Evolutionary conservation across 352 stramenopile species (phyloP).

Genomic region (Elongisporangium undulatum): DNA sequence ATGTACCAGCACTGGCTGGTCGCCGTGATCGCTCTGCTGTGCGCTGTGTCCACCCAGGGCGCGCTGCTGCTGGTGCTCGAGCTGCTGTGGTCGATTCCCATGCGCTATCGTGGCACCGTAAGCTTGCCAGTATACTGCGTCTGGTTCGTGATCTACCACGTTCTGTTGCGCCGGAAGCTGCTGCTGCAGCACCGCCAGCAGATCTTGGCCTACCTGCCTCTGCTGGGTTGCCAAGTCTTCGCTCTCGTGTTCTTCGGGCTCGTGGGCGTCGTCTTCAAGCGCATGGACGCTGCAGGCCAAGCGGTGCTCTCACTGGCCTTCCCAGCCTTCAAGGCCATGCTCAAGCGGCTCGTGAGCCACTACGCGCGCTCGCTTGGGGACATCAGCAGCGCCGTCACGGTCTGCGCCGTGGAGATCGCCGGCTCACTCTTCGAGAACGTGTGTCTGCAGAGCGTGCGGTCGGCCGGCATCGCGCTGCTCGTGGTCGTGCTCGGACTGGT

Average conservation of each 20-base stretch:
- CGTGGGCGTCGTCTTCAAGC: slow-evolving; percentile 12
- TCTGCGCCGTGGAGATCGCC: slow-evolving; percentile 22
- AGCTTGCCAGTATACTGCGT: neutral
- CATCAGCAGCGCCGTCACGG: slow-evolving; percentile 18
- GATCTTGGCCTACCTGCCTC: slow-evolving; percentile 10
- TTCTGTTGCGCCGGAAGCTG: slow-evolving; percentile 5
- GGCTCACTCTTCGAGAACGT: slow-evolving; percentile 24
- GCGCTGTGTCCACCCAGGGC: slow-evolving; percentile 5
- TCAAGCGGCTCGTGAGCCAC: slow-evolving; percentile 17
- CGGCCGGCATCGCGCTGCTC: slow-evolving; percentile 6
- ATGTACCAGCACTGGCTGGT: slow-evolving; percentile 13
- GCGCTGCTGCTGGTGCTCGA: slow-evolving; percentile 6
- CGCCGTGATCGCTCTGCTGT: slow-evolving; percentile 5
- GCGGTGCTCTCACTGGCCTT: slow-evolving; percentile 11
- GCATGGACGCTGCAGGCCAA: slow-evolving; percentile 2
- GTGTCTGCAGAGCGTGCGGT: slow-evolving; percentile 17
- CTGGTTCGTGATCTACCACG: slow-evolving; percentile 9
- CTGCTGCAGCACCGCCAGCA: slow-evolving; percentile 3
- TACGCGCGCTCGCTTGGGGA: slow-evolving; percentile 13
- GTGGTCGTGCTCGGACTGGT: slow-evolving; percentile 12
- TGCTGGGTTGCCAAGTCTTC: slow-evolving; percentile 8
- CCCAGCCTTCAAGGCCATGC: slow-evolving; percentile 5
- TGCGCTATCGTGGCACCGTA: slow-evolving; percentile 16
- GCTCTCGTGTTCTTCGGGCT: slow-evolving; percentile 16
- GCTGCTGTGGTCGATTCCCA: slow-evolving; percentile 11